Conservation (phyloP, 768 basidiomycete genomes). For the Royoungia palumana region DNA sequence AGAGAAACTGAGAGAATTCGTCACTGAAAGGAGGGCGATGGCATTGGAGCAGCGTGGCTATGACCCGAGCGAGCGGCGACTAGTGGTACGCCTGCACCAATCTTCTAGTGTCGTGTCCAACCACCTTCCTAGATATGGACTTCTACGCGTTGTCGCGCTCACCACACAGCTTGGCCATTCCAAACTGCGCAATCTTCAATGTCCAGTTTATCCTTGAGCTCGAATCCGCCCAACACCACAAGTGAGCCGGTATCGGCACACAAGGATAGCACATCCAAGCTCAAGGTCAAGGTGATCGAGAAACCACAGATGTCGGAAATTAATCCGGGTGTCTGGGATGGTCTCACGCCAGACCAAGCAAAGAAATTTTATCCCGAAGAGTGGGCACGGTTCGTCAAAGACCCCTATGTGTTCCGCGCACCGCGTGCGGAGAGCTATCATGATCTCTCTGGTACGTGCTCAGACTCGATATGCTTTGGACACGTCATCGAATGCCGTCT, state of each 20-base stretch:
- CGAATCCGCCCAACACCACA: neutral
- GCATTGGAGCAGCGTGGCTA: conserved; percentile 69
- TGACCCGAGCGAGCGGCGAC: conserved; percentile 54
- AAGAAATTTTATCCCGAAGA: conserved; percentile 89
- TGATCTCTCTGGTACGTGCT: conserved; percentile 71
- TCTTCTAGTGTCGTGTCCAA: neutral
- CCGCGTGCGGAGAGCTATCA: conserved; percentile 97
- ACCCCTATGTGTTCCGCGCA: conserved; percentile 90
- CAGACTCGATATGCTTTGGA: neutral
- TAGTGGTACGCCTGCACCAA: conserved; percentile 51
- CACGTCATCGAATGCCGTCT: neutral
- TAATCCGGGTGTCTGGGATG: conserved; percentile 98
- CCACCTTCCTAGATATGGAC: conserved; percentile 80
- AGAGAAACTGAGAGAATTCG: conserved; percentile 83
- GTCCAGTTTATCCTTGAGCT: conserved; percentile 9
- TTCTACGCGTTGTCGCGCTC: conserved; percentile 85
- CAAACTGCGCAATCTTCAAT: conserved; percentile 34
- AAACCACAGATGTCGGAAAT: conserved; percentile 98
- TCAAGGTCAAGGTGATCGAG: conserved; percentile 82
- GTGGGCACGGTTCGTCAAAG: conserved; percentile 88
- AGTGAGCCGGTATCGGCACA: neutral
- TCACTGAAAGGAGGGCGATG: conserved; percentile 78
- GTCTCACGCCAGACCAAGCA: conserved; percentile 85
- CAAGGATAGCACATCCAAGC: conserved; percentile 18
- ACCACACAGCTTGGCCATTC: conserved; percentile 98